Evolutionary conservation across 352 stramenopile genomes (phyloP), one percentile per base, ranked within the genome.

Genomic region (Pythium brachiatum): DNA sequence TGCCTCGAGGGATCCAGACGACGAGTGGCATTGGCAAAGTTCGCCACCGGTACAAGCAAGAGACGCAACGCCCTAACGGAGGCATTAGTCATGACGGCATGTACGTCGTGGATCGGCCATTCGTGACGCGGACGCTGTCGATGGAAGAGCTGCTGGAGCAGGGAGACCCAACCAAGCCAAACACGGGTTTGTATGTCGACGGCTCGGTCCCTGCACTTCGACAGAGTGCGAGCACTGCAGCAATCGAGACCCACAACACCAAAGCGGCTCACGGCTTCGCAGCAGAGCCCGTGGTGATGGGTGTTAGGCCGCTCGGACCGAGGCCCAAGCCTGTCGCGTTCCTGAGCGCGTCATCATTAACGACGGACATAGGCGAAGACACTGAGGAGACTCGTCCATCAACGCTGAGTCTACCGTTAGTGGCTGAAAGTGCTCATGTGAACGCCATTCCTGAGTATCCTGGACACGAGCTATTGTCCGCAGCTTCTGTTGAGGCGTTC

Each of bases 1-100:
- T 90, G 4, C 83, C 83, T 12, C 75, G 73, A 26, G 80, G 80
- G 0, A 73, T 90, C n/a, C 66, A 81, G n/a, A 62, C 77, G 4
- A 74, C 72, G 51, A 89, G 77, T 21, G 13, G n/a, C 53, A 83
- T 77, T 11, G 56, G 89, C 23, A 75, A 64, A 7, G 39, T 20
- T 2, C 44, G 23, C 6, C 50, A 51, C 18, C 52, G 63, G 27
- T 44, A 62, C 25, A 53, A 63, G 18, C 26, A 20, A 29, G n/a
- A 50, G 8, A 29, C 6, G 5, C 51, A 61, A 20, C 50, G 51
- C 9, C 63, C 52, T 0, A 39, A 36, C 12, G 64, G 57, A 12
- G 57, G 64, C 27, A 32, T 70, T 8, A 50, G 41, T 27, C 60
- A 70, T 39, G 64, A 66, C 2, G 64, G 58, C 7, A 57, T 84